Percentiles rank a stretch among this genome's conserved stretches.
Conservation (phyloP, 2,329 filamentous ascomycete genomes). For the Thielaviopsis euricoi region DNA sequence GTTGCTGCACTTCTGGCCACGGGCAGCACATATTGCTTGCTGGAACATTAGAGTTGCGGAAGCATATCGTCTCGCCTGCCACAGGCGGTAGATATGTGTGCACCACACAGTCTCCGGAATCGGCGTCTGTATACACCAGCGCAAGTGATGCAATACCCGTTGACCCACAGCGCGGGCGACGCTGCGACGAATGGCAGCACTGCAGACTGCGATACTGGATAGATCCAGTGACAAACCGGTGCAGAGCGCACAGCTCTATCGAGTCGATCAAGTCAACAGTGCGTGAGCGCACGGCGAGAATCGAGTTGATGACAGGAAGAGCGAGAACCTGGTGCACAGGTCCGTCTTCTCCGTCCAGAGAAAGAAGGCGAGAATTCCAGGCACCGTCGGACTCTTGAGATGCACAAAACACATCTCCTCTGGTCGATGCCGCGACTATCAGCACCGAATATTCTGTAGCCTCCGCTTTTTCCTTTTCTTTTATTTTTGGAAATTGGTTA, state of each 20-base stretch:
- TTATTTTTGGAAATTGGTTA: neutral
- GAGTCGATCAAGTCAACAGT: conserved; percentile 41
- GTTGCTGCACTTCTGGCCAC: conserved; percentile 35
- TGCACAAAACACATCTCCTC: neutral
- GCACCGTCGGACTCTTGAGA: conserved; percentile 12
- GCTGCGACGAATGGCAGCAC: conserved; percentile 37
- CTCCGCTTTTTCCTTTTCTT: neutral
- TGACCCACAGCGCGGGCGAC: conserved; percentile 35
- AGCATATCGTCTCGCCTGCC: conserved; percentile 39
- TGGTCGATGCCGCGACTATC: conserved; percentile 1
- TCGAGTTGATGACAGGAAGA: conserved; percentile 39
- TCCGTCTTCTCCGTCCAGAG: conserved; percentile 17
- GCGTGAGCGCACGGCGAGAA: conserved; percentile 40
- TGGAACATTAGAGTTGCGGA: conserved; percentile 28
- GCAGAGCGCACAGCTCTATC: conserved; percentile 30
- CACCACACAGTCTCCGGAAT: conserved; percentile 45
- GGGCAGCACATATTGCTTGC: conserved; percentile 28
- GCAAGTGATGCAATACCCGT: conserved; percentile 45
- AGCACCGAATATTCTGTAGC: neutral
- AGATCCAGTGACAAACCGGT: conserved; percentile 42
- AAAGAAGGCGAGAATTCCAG: conserved; percentile 35
- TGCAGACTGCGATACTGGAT: conserved; percentile 44
- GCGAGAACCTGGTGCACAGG: conserved; percentile 36
- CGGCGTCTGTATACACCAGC: conserved; percentile 43
- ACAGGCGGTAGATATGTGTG: conserved; percentile 42